Evolutionary conservation across 805 yeast species (phyloP), one percentile per base, ranked within the genome.

Genomic region (Kluyveromyces lactis): DNA sequence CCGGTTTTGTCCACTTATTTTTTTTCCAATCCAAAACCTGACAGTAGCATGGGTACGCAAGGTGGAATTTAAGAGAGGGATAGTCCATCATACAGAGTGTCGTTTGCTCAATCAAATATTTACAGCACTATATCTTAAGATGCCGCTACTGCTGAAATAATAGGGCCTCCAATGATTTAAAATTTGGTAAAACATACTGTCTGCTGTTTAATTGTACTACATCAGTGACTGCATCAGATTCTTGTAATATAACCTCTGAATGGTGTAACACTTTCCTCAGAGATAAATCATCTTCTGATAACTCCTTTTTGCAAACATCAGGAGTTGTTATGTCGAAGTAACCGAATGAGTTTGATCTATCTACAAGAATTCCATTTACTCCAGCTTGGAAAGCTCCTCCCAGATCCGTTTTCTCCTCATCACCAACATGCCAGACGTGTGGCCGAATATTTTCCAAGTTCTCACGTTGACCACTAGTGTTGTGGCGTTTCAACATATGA

Each of bases 401-500:
- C 40, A 72, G 63, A 52, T 81, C 90, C 37, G 75, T 73, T 6
- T 58, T 58, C 27, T 66, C 55, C 46, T 72, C 76, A 51, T 81
- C 89, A 0, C 90, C 90, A 35, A 80, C 60, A 53, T 81, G 90
- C 84, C 83, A 80, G 36, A 66, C 55, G 10, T 49, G 45, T 8
- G 41, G 36, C 23, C 52, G 43, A 38, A 60, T 41, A 11, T 51
- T 47, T 12, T 49, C 44, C n/a, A 46, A 33, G 10, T 39, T 40
- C 2, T 31, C n/a, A 18, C 38, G 44, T 2, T 34, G 21, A 1
- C 45, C n/a, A 4, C 53, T 32, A 10, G 50, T 42, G 3, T 55
- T 53, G 30, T 50, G 38, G 9, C 49, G 54, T 2, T 43, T 45
- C 4, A 46, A 40, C 26, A 60, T 41, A 38, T 56, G 66, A 2